Evolutionary conservation across 2,329 filamentous ascomycete genomes (phyloP).

Genomic region (Eutypella sp.): DNA sequence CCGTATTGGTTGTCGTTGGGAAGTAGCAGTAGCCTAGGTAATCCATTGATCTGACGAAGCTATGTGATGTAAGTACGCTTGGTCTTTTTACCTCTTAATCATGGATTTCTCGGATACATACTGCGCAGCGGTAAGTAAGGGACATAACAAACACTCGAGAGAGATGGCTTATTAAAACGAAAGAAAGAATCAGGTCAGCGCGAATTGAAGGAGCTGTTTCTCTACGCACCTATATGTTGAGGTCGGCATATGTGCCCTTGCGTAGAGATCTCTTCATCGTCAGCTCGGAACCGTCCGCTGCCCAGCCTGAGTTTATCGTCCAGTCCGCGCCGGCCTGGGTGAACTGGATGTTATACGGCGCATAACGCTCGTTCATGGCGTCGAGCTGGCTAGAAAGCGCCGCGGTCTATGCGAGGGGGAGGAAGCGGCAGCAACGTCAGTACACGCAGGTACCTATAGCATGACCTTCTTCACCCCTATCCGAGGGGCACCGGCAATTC

Average conservation of each 20-base stretch:
- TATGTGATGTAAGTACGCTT: not conserved
- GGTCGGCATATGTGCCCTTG: conserved; percentile 38
- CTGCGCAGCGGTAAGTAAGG: not conserved
- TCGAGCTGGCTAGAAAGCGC: conserved; percentile 36
- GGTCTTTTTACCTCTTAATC: too few species aligned
- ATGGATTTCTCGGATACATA: too few species aligned
- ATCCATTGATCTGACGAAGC: conserved; percentile 32
- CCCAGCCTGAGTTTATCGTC: conserved; percentile 45
- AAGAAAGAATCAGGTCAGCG: too few species aligned
- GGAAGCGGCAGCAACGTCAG: conserved; percentile 2
- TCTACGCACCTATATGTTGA: conserved; percentile 37
- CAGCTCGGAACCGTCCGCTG: conserved; percentile 32
- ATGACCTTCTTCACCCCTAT: too few species aligned
- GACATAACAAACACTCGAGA: not conserved
- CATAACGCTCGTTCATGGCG: conserved; percentile 41
- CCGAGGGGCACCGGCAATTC: not conserved
- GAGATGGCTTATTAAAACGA: not conserved
- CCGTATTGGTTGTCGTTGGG: conserved; percentile 30
- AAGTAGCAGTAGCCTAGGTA: conserved; percentile 44
- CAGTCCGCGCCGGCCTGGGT: conserved; percentile 36
- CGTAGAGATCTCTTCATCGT: conserved; percentile 42
- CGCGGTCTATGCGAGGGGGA: conserved; percentile 24
- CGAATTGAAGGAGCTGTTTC: too few species aligned
- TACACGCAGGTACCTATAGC: too few species aligned
- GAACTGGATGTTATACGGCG: conserved; percentile 39